Evolutionary conservation across 2,329 filamentous ascomycete genomes (phyloP).

Genomic region (Amesomyces nigricolor): DNA sequence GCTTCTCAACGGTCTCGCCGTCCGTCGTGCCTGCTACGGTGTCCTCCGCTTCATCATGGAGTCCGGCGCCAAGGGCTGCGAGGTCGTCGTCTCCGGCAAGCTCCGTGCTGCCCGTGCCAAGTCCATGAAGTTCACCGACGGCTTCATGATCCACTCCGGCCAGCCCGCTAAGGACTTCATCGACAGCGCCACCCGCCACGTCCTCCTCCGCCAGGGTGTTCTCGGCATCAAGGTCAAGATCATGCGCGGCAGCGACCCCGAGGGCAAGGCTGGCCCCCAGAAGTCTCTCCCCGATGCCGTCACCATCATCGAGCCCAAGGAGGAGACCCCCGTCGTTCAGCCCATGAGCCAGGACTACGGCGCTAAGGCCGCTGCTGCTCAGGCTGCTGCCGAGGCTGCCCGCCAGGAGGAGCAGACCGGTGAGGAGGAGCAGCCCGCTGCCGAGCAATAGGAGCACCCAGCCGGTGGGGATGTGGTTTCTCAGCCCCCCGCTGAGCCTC

Average conservation of each 20-base stretch:
- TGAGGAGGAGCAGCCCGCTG: conserved; percentile 51
- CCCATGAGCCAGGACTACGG: conserved; percentile 98
- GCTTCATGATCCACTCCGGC: conserved; percentile 99
- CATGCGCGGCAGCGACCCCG: conserved; percentile 98
- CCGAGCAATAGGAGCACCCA: conserved; percentile 40
- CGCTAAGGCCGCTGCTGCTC: conserved; percentile 69
- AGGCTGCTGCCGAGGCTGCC: conserved; percentile 59
- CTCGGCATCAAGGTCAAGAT: conserved; percentile 99
- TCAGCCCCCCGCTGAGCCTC: conserved; percentile 3
- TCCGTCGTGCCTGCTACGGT: conserved; percentile 99
- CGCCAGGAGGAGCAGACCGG: conserved; percentile 49
- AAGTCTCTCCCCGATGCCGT: conserved; percentile 97
- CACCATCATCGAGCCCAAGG: conserved; percentile 99
- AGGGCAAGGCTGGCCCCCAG: conserved; percentile 96
- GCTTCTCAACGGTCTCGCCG: conserved; percentile 98
- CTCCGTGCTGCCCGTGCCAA: conserved; percentile 98
- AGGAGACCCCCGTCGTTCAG: conserved; percentile 92
- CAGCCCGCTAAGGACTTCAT: conserved; percentile 99
- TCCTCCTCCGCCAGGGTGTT: conserved; percentile 99
- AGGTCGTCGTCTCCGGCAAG: conserved; percentile 99
- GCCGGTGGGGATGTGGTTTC: conserved; percentile 15
- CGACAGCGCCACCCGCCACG: conserved; percentile 96
- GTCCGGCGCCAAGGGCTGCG: conserved; percentile 98
- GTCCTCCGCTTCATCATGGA: conserved; percentile 99
- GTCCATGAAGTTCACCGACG: conserved; percentile 99